These are phyloP conservation scores for Takakia lepidozioides DNA, from an alignment of 225 moss, liverwort and hornwort genomes.

Conservation along the genomic window DNA sequence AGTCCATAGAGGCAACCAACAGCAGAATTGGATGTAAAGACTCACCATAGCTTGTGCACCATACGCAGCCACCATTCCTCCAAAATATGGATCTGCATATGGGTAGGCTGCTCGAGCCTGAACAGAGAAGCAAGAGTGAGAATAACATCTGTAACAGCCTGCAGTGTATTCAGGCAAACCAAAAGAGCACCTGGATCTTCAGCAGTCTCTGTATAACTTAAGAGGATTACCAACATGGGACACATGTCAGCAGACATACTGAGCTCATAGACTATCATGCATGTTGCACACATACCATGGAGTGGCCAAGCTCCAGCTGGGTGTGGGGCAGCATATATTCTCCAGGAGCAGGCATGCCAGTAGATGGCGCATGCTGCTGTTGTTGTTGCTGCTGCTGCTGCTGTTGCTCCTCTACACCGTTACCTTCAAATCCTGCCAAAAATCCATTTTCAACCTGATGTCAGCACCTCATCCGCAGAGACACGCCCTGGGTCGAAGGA, in stretches of 20 bases:
- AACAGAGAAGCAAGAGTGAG: constrained; percentile 5
- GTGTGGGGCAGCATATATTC: constrained; percentile 92
- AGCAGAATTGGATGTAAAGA: neutral
- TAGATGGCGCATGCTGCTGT: constrained; percentile 40
- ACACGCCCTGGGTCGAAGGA: neutral
- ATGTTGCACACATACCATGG: constrained; percentile 52
- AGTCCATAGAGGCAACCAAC: no score
- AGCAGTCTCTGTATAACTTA: no score
- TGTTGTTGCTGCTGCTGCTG: constrained; percentile 35
- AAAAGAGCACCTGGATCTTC: no score
- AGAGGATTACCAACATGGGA: no score
- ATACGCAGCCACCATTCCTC: constrained; percentile 91
- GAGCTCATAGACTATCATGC: no score
- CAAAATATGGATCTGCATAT: constrained; percentile 87
- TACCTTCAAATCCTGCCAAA: constrained; percentile 70
- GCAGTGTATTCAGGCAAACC: no score
- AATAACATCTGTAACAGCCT: no score
- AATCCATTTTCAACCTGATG: constrained; percentile 1
- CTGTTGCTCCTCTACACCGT: constrained; percentile 73
- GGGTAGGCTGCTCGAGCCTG: constrained; percentile 86
- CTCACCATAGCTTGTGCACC: constrained; percentile 94
- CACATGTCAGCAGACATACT: neutral
- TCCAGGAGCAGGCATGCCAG: constrained; percentile 58
- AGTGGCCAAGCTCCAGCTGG: constrained; percentile 89
- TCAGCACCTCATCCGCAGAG: neutral